Conservation (phyloP, 345 rosid species). For the Trapa incisa region DNA sequence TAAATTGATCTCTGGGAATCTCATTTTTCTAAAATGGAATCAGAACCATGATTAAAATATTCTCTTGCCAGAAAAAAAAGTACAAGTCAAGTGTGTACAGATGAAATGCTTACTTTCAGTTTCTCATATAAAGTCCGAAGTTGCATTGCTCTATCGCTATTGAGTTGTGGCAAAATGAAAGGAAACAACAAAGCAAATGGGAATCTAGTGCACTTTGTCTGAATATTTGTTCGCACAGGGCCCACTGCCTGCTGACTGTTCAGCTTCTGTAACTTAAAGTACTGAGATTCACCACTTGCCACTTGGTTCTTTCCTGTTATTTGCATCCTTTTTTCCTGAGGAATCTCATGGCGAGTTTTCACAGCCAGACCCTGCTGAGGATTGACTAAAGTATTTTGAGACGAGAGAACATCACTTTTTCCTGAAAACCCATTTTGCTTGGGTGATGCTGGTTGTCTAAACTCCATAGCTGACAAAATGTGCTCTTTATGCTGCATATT, state of each 20-base stretch:
- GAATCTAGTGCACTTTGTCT: constrained; percentile 36
- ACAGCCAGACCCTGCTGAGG: constrained; percentile 28
- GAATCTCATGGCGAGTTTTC: constrained; percentile 32
- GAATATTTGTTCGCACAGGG: constrained; percentile 35
- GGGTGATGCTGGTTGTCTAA: not conserved
- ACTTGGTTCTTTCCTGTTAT: constrained; percentile 37
- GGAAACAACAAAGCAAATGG: constrained; percentile 74
- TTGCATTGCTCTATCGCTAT: constrained; percentile 83
- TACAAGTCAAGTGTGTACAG: not conserved
- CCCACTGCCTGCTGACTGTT: constrained; percentile 48
- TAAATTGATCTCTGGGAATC: constrained; percentile 66
- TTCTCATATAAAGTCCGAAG: constrained; percentile 52
- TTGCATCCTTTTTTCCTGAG: constrained; percentile 36
- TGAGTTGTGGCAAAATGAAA: constrained; percentile 61
- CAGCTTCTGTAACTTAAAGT: constrained; percentile 42
- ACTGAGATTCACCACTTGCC: constrained; percentile 48
- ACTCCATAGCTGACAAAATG: not conserved
- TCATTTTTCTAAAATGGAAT: constrained; percentile 54
- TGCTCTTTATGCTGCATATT: not conserved
- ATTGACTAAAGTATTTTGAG: constrained; percentile 14
- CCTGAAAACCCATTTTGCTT: not conserved
- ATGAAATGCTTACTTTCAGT: constrained; percentile 41
- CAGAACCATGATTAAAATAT: constrained; percentile 13
- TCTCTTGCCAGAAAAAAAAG: not conserved
- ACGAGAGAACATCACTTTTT: not conserved